These are phyloP conservation scores for Desmodesmus armatus DNA, from an alignment of 139 green algal species.

Conservation along the genomic window DNA sequence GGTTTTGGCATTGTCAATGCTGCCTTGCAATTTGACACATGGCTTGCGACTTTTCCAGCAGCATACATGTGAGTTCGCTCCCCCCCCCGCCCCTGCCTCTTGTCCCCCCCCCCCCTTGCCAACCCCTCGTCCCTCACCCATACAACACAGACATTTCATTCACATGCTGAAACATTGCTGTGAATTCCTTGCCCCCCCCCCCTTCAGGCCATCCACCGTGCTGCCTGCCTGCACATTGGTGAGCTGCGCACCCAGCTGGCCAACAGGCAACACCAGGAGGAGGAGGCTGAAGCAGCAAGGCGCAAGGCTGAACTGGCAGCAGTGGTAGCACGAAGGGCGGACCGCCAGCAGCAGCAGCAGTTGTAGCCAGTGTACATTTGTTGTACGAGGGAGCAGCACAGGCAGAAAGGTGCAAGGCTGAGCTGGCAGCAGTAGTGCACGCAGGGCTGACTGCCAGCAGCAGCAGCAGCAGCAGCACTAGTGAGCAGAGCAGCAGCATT, in stretches of 20 bases:
- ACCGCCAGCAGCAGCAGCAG: no score
- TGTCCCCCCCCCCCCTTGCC: no score
- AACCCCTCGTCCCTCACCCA: no score
- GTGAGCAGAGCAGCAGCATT: no score
- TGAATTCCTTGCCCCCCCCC: neutral
- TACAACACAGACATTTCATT: no score
- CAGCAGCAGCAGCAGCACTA: no score
- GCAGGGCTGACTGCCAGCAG: no score
- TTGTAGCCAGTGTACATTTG: no score
- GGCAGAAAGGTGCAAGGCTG: no score
- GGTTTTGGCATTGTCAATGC: no score
- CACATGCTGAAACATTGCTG: neutral
- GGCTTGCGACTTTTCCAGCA: neutral
- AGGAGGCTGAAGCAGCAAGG: conserved; percentile 6
- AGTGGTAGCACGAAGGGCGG: neutral
- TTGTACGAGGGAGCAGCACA: no score
- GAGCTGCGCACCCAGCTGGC: conserved; percentile 34
- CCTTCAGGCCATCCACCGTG: conserved; percentile 20
- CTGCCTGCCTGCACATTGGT: neutral
- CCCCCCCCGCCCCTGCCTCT: neutral
- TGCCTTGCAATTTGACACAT: neutral
- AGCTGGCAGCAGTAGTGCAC: no score
- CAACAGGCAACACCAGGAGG: conserved; percentile 1
- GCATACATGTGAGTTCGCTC: neutral
- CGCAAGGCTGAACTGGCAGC: conserved; percentile 15